A percentile compares a stretch with the other conserved stretches of the same genome.
These are phyloP conservation scores for Nissolia schottii DNA, from an alignment of 306 rosid species.

Conservation along the genomic window DNA sequence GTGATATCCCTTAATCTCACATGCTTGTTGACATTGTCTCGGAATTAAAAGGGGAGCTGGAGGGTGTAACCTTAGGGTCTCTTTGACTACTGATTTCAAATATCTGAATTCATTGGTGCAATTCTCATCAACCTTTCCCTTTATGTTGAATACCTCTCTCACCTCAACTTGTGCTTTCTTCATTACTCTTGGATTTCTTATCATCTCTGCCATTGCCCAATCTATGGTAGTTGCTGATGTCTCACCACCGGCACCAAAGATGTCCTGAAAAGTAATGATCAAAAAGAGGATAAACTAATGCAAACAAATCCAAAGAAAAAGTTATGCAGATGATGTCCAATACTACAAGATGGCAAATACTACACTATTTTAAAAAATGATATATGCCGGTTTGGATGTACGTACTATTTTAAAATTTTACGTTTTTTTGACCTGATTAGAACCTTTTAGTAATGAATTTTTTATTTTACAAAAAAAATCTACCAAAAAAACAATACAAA, in stretches of 20 bases:
- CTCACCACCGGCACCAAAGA: constrained; percentile 34
- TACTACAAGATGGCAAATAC: not conserved
- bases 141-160: not conserved
- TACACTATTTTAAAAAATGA: not conserved
- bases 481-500: too few species aligned
- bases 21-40: constrained; percentile 11
- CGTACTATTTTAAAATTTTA: too few species aligned
- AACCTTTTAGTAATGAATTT: too few species aligned
- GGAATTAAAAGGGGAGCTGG: constrained; percentile 16
- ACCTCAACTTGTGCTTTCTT: constrained; percentile 30
- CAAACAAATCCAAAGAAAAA: not conserved
- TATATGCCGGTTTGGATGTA: too few species aligned
- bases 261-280: not conserved
- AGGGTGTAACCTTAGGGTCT: constrained; percentile 34
- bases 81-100: constrained; percentile 34
- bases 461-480: not conserved
- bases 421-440: too few species aligned
- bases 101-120: constrained; percentile 3
- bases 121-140: not conserved
- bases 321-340: not conserved
- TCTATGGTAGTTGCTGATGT: constrained; percentile 28
- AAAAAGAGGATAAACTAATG: not conserved
- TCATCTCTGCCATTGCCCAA: constrained; percentile 31
- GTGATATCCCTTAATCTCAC: constrained; percentile 24
- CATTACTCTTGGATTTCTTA: constrained; percentile 22